Base-by-base conservation (phyloP, 257 asterid genomes). In the Verbascum thapsus region DNA sequence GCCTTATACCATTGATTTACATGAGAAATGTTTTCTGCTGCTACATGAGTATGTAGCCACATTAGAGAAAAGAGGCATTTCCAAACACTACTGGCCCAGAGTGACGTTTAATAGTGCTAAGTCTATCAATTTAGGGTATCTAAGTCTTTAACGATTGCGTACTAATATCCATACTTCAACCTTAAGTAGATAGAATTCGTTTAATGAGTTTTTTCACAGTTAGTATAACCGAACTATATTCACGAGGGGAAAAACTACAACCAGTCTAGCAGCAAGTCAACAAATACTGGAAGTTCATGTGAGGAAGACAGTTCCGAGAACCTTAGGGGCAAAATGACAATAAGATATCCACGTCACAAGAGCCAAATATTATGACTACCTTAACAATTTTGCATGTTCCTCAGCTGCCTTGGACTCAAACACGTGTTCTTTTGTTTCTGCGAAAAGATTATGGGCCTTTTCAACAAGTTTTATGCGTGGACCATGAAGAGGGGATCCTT, bases 361-460 rank as follows among this genome's bases (percentile, higher is more conserved):
- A 49, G 53, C 37, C 26, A 59, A 53, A 55, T 12, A 63, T 3
- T 50, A 59, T 19, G 10, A 59, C 40, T 67, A 92, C 99, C 94
- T 90, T 73, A 90, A 78, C 75, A 94, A 80, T 77, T 90, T 90
- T 53, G 96, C 95, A 69, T 94, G 99, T 71, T 94, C 99, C 68
- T 90, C 99, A n/a, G 97, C 97, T 67, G 96, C 99, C 86, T 87
- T 94, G 23, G 95, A 78, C 80, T 94, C 99, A 62, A 90, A 94
- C 43, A 69, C 52, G 63, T 87, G 85, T 72, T 94, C 97, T 70
- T 75, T 90, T 35, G 99, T 85, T 72, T 94, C 94, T 7, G 79
- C 43, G 57, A 94, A 90, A 63, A 90, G 95, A 68, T 75, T 75
- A n/a, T 77, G 84, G n/a, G 96, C 86, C 82, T 90, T 82, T 68